Evolutionary conservation across 345 rosid genomes (phyloP).

Genomic region (Turritis glabra): DNA sequence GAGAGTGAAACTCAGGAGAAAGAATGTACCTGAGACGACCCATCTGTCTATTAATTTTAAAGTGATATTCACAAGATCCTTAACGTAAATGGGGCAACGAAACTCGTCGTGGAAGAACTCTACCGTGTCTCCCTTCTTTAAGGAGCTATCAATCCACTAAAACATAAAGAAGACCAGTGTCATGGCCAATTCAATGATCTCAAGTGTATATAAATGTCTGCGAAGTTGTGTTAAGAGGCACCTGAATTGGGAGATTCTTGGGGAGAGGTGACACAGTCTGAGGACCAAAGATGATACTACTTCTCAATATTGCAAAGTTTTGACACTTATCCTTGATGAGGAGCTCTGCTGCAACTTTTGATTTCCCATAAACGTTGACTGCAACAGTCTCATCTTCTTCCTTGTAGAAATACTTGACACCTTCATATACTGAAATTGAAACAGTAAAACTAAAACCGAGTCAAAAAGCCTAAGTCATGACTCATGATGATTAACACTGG

Average conservation of each 20-base stretch:
- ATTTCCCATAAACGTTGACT: conserved; percentile 73
- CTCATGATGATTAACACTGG: background rate
- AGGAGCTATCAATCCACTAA: conserved; percentile 85
- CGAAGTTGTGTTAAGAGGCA: conserved; percentile 6
- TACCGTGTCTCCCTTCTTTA: conserved; percentile 63
- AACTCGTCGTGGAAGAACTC: conserved; percentile 83
- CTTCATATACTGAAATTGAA: conserved; percentile 65
- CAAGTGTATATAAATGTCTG: background rate
- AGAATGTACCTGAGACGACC: conserved; percentile 54
- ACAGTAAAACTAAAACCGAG: background rate
- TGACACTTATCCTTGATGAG: conserved; percentile 41
- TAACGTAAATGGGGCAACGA: conserved; percentile 86
- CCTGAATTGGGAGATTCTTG: conserved; percentile 91
- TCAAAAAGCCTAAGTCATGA: conserved; percentile 13
- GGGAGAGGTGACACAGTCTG: conserved; percentile 84
- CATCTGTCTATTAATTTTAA: conserved; percentile 52
- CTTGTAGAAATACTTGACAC: conserved; percentile 84
- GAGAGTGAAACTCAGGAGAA: background rate
- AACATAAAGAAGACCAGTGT: conserved; percentile 18
- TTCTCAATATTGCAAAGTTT: conserved; percentile 76
- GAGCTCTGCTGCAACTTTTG: conserved; percentile 48
- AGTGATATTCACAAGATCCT: conserved; percentile 64
- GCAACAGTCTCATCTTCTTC: conserved; percentile 82
- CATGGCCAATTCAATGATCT: background rate
- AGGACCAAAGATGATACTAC: conserved; percentile 87